Conservation (phyloP, 2,329 filamentous ascomycete species). For the Amylocarpus encephaloides region DNA sequence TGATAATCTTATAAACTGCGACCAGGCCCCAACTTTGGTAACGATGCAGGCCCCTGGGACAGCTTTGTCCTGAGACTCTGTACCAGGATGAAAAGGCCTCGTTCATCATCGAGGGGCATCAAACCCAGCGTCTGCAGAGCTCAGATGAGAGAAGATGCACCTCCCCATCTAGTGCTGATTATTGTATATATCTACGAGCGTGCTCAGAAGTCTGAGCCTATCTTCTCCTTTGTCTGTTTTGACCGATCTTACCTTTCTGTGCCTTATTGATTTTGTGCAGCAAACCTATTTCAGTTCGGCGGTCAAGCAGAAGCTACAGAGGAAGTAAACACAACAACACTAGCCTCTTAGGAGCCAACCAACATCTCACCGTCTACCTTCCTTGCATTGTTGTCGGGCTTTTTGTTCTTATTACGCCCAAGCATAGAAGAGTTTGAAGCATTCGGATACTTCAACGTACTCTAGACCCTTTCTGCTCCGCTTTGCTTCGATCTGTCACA, state of each 20-base stretch:
- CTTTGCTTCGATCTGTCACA: not conserved
- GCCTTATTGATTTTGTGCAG: not conserved
- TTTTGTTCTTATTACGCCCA: too few relatives aligned
- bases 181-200: not conserved
- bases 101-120: constrained; percentile 1
- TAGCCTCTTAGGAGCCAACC: too few relatives aligned
- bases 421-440: not conserved
- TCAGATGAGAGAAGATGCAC: constrained; percentile 3
- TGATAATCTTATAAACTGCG: not conserved
- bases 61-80: not conserved
- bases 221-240: not conserved
- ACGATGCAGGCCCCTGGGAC: not conserved
- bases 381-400: too few relatives aligned
- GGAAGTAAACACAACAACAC: too few relatives aligned
- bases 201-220: not conserved
- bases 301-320: too few relatives aligned
- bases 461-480: not conserved
- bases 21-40: not conserved
- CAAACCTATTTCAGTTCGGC: not conserved
- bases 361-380: not conserved
- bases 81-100: not conserved
- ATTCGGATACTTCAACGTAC: not conserved
- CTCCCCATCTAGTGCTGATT: not conserved
- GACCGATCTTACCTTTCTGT: not conserved
- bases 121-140: constrained; percentile 3